Percentiles rank a stretch among this genome's conserved stretches.
Evolutionary conservation across 345 rosid genomes (phyloP).

Genomic region (Sisymbrium altissimum): DNA sequence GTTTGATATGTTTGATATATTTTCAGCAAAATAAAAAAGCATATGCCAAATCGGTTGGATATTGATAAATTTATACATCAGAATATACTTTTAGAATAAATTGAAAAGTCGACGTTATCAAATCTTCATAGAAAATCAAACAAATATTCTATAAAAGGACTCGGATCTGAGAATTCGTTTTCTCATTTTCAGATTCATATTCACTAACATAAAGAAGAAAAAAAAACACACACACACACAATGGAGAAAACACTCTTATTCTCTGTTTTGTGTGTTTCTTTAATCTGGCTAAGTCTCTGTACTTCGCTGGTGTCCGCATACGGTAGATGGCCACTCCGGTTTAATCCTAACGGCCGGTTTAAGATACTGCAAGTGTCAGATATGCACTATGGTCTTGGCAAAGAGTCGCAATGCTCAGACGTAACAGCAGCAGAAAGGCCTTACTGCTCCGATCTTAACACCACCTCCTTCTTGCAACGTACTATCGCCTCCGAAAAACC

Average conservation of each 20-base stretch:
- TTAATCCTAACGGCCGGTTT: slow-evolving; percentile 54
- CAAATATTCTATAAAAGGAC: slow-evolving; percentile 1
- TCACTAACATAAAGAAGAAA: background rate
- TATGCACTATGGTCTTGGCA: slow-evolving; percentile 85
- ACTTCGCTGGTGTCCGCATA: slow-evolving; percentile 13
- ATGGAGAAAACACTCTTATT: slow-evolving; percentile 6
- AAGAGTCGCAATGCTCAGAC: slow-evolving; percentile 48
- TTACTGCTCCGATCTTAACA: slow-evolving; percentile 82
- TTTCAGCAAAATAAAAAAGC: background rate
- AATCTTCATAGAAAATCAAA: slow-evolving; percentile 1
- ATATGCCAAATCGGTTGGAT: slow-evolving; percentile 26
- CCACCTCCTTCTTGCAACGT: slow-evolving; percentile 66
- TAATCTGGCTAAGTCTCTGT: slow-evolving; percentile 19
- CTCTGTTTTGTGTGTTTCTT: background rate
- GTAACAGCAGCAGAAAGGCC: slow-evolving; percentile 47
- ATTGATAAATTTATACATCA: background rate
- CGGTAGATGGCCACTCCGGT: slow-evolving; percentile 43
- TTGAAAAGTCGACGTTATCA: background rate
- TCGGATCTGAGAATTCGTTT: background rate
- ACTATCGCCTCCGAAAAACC: slow-evolving; percentile 82
- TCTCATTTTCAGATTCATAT: background rate
- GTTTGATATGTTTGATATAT: background rate
- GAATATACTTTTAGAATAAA: slow-evolving; percentile 18
- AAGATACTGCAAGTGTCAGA: slow-evolving; percentile 92
- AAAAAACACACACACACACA: too few species aligned